phyloP scores from a whole-genome alignment of 768 basidiomycete species.

The Mycena galericulata region DNA sequence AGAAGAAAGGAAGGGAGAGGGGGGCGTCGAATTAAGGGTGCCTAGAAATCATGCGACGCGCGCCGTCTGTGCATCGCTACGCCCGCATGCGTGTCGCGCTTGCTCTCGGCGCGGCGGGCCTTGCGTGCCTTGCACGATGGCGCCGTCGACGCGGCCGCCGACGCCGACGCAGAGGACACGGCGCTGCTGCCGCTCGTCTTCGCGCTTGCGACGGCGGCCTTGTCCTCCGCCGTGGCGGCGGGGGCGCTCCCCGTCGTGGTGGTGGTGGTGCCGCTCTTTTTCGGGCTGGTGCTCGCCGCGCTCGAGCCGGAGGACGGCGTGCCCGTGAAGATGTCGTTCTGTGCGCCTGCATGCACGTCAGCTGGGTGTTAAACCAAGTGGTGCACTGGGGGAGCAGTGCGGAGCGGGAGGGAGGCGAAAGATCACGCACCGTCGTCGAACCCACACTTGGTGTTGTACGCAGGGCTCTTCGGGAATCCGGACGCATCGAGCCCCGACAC shows the following conservation, averaged over 20 bases:
- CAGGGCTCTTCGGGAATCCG: slow-evolving; percentile 57
- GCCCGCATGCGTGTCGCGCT: neutral
- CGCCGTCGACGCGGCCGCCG: neutral
- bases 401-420: neutral
- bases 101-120: slow-evolving; percentile 10
- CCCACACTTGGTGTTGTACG: slow-evolving; percentile 62
- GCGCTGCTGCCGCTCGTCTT: slow-evolving; percentile 3
- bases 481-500: slow-evolving; percentile 54
- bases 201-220: slow-evolving; percentile 1
- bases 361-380: neutral
- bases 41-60: neutral
- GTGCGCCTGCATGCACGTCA: slow-evolving; percentile 48
- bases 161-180: neutral
- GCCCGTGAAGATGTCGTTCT: slow-evolving; percentile 57
- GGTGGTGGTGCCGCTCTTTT: neutral
- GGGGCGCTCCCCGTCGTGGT: no score
- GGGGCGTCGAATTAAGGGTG: neutral
- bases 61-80: slow-evolving; percentile 5
- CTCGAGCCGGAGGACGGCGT: slow-evolving; percentile 6
- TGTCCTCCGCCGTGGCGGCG: neutral
- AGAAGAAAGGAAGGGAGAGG: neutral
- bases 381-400: no score
- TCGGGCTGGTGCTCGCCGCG: neutral
- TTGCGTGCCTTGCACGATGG: slow-evolving; percentile 20
- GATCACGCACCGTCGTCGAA: slow-evolving; percentile 57